These are phyloP conservation scores for Epichloe baconii DNA, from an alignment of 2,329 filamentous ascomycete species.

Conservation along the genomic window DNA sequence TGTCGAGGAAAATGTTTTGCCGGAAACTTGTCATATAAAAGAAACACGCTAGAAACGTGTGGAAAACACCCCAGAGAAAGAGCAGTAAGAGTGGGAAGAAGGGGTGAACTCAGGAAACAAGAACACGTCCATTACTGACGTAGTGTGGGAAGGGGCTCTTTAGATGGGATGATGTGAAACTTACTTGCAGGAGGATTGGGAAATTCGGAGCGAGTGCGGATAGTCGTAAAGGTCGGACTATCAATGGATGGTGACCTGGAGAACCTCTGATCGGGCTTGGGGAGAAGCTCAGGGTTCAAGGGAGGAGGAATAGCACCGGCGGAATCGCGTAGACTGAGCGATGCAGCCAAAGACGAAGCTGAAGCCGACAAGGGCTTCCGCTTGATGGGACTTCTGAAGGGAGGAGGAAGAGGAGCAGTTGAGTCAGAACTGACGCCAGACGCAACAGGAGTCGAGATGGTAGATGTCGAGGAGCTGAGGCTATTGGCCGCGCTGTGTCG, in stretches of 20 bases:
- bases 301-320: conserved; percentile 8
- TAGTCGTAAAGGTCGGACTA: conserved; percentile 50
- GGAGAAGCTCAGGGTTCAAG: conserved; percentile 25
- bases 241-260: conserved; percentile 43
- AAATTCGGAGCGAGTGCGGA: conserved; percentile 18
- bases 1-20: neutral
- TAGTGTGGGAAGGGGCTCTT: neutral
- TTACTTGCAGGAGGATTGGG: conserved; percentile 14
- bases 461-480: conserved; percentile 4
- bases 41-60: neutral
- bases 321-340: conserved; percentile 13
- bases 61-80: neutral
- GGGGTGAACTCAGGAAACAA: neutral
- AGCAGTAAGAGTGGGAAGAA: neutral
- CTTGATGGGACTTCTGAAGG: conserved; percentile 29
- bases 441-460: conserved; percentile 1
- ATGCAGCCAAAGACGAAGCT: conserved; percentile 36
- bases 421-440: conserved; percentile 2
- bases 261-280: conserved; percentile 38
- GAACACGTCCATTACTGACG: neutral
- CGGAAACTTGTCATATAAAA: neutral
- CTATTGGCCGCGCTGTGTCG: conserved; percentile 2
- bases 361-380: conserved; percentile 48
- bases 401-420: conserved; percentile 6
- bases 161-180: conserved; percentile 6